Evolutionary conservation across 805 yeast species (phyloP).

Genomic region (Suhomyces xylopsoci): DNA sequence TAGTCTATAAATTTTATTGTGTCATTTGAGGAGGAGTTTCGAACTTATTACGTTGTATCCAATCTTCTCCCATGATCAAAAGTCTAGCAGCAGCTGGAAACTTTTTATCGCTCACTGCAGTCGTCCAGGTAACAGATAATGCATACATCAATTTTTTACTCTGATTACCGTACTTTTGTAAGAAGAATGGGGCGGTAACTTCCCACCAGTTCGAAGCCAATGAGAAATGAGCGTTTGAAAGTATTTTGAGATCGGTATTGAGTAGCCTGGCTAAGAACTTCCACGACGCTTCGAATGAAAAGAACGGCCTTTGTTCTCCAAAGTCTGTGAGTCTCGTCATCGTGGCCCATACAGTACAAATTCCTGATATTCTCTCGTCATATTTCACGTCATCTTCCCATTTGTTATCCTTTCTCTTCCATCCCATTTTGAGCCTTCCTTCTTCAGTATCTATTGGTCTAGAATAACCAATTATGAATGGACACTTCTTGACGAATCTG

Average conservation of each 20-base stretch:
- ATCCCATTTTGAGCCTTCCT: conserved; percentile 85
- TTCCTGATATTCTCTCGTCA: conserved; percentile 85
- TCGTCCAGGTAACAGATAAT: conserved; percentile 51
- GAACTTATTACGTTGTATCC: conserved; percentile 48
- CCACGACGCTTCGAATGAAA: conserved; percentile 55
- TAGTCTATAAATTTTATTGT: neutral
- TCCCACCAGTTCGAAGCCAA: conserved; percentile 92
- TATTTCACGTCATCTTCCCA: conserved; percentile 68
- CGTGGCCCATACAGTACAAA: conserved; percentile 74
- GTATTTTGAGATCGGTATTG: conserved; percentile 48
- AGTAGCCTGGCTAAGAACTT: conserved; percentile 64
- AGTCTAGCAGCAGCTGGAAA: conserved; percentile 80
- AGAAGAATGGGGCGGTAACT: conserved; percentile 58
- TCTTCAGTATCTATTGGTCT: conserved; percentile 75
- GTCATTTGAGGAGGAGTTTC: conserved; percentile 43
- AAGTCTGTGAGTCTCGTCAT: conserved; percentile 47
- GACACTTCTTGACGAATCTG: conserved; percentile 87
- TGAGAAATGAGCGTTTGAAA: conserved; percentile 68
- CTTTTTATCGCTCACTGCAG: conserved; percentile 45
- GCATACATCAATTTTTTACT: conserved; percentile 57
- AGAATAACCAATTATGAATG: conserved; percentile 78
- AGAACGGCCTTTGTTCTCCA: conserved; percentile 20
- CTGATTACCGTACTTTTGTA: conserved; percentile 62
- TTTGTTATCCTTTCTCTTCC: conserved; percentile 57
- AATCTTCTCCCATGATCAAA: conserved; percentile 76